Base-by-base conservation (phyloP, 345 rosid genomes). In the Eucalyptus cloeziana region DNA sequence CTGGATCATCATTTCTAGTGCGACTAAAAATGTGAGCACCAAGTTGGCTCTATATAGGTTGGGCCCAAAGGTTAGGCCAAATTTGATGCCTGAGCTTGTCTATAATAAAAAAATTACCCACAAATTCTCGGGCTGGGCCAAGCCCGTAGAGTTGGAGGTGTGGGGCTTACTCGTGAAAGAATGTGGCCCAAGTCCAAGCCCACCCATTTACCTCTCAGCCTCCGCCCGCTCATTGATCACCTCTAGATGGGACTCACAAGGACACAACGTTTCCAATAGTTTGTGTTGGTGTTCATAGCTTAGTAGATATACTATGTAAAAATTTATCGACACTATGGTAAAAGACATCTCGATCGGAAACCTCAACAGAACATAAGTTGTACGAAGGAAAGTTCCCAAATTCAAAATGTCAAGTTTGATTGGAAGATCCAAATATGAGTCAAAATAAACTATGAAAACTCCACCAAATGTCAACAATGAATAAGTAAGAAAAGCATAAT, bases 181-280 rank as follows among this genome's bases (percentile, higher is more conserved):
- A 2, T 10, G 10, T 64, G 16, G 76, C 33, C 76, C 21, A 64
- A 64, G 71, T 30, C 71, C 71, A 64, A 64, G 76, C 37, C 37
- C 76, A 0, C 37, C 8, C 19, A 64, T 52, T 52, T 19, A 52
- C 10, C 2, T 1, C 56, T 52, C 24, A 52, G 24, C 24, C 56
- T 10, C 0, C 0, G 24, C 22, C 24, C 0, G 22, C 10, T 52
- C 24, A 1, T n/a, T 15, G 19, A 64, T 7, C 37, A 64, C 37
- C 76, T 64, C 76, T 64, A 7, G 71, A 64, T n/a, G 37, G 33
- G 71, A 64, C 37, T 64, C 37, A 14, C 37, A n/a, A 30, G 21
- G 76, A 64, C 33, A 37, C 76, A 64, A 4, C 2, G 10, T 14
- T 52, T 16, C 11, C 11, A 40, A 31, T 69, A 69, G 6, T 17